Base-by-base conservation (phyloP, 169 alveolate species). In the Plasmodium relictum region DNA sequence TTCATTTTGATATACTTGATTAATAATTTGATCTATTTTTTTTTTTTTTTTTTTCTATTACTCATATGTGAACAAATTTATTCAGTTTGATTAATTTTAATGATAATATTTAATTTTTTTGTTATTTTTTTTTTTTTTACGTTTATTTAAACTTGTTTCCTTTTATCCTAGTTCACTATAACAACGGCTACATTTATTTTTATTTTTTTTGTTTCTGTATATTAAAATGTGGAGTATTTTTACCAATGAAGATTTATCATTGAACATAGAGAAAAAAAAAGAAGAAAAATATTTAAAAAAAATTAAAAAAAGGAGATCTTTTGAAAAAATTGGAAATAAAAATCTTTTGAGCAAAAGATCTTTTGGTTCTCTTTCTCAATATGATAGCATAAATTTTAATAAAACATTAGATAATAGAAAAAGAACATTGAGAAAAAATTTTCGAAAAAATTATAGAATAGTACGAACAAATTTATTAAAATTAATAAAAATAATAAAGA, bases 401-500 rank as follows among this genome's bases (percentile, higher is more conserved):
- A 72, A 54, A 42, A 16, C 70, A 31, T 56, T 42, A n/a, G 88
- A 74, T 26, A 50, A 20, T 0, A 80, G 66, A 68, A 80, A 66
- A 41, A 80, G 37, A 71, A 70, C 68, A 20, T 39, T 80, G 31
- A 59, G 83, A 58, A 66, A 58, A 52, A 65, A 22, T 41, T 68
- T 80, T 26, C 14, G 90, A 69, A 80, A 68, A 80, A 68, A 69
- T 18, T 80, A 80, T 61, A 80, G 90, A 18, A 80, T 80, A 12
- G 83, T 80, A 42, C 78, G 83, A 31, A 80, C 73, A 6, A 74
- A 80, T 22, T 80, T 80, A 24, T 10, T 80, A 45, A 80, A 80
- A 26, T 39, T 80, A 69, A 56, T 52, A 20, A 80, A 80, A 80
- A 44, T 80, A 59, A 45, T 69, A 6, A 80, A 80, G 26, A 59